Base-by-base conservation (phyloP, 1,284 basidiomycete genomes). In the Malassezia caprae region DNA sequence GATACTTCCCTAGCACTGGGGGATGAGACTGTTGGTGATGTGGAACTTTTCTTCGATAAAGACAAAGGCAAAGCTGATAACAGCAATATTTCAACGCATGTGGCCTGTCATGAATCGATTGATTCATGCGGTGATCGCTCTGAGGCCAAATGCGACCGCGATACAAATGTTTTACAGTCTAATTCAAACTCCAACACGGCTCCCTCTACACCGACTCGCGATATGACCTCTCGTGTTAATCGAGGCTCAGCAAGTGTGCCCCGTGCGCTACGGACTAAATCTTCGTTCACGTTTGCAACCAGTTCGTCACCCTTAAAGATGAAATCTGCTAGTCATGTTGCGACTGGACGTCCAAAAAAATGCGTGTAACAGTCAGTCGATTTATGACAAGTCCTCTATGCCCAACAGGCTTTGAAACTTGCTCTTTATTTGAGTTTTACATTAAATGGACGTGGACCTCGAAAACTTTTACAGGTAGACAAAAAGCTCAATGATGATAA, bases 11-110 rank as follows among this genome's bases (percentile, higher is more conserved):
- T 57, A 12, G 17, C 37, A 24, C 50, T 57, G 2, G 55, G 55
- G 19, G 55, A 57, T 32, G 55, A 57, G 32, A 57, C 55, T 8
- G 27, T 41, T 12, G 55, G 47, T 27, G 55, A 57, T 34, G 37
- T 57, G 15, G 55, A 32, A 8, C 51, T 57, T 15, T 37, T 40
- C 24, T 50, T 57, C 24, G 50, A 40, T 27, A 23, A 26, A 26
- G 23, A 39, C 12, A 26, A 48, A 48, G 34, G 7, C 15, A 26
- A 21, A 19, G 46, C 11, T 10, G 46, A 48, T 26, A 21, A 48
- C 31, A 48, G 46, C 19, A 37, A 35, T 27, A 10, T 39, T 21
- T 37, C 32, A 10, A 31, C 34, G 21, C 41, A 43, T 15, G 41
- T 24, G 23, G 41, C 41, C 24, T 43, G 41, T 43, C 41, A 43